These are phyloP conservation scores for Aspergillus udagawae DNA, from an alignment of 2,329 filamentous ascomycete species.

Conservation along the genomic window DNA sequence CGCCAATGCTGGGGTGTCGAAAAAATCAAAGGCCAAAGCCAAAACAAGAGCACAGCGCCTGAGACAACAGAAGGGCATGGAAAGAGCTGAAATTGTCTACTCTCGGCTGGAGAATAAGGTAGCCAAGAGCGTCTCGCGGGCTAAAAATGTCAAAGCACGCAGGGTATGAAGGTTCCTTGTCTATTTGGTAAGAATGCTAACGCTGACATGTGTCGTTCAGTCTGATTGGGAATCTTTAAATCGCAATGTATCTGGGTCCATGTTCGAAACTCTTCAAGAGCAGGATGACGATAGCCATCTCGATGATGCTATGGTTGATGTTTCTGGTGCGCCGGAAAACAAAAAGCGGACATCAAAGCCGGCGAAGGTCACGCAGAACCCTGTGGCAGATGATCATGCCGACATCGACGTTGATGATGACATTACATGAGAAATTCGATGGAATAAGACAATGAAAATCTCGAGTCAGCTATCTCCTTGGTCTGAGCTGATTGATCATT, in stretches of 20 bases:
- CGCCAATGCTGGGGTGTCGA: constrained; percentile 49
- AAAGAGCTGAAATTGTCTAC: constrained; percentile 51
- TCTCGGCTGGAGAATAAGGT: constrained; percentile 56
- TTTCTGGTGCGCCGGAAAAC: constrained; percentile 18
- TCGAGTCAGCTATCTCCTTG: constrained; percentile 36
- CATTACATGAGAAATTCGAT: constrained; percentile 36
- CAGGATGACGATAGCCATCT: constrained; percentile 44
- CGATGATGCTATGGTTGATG: constrained; percentile 31
- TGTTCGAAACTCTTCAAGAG: constrained; percentile 40
- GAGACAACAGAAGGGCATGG: constrained; percentile 52
- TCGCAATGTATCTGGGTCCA: constrained; percentile 23
- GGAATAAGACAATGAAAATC: constrained; percentile 9
- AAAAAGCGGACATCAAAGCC: constrained; percentile 17
- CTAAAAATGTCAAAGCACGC: constrained; percentile 47
- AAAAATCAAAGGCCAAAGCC: constrained; percentile 48
- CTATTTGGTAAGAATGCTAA: background rate
- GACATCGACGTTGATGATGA: constrained; percentile 38
- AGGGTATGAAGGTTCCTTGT: constrained; percentile 29
- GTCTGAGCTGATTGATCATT: constrained; percentile 56
- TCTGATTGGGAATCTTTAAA: constrained; percentile 42
- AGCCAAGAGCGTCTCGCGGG: constrained; percentile 48
- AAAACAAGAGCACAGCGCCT: constrained; percentile 51
- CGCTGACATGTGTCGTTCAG: constrained; percentile 22
- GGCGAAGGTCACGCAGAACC: constrained; percentile 10
- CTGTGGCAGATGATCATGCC: constrained; percentile 23